Base-by-base conservation (phyloP, 495 filamentous ascomycete genomes). In the Tuber brumale region DNA sequence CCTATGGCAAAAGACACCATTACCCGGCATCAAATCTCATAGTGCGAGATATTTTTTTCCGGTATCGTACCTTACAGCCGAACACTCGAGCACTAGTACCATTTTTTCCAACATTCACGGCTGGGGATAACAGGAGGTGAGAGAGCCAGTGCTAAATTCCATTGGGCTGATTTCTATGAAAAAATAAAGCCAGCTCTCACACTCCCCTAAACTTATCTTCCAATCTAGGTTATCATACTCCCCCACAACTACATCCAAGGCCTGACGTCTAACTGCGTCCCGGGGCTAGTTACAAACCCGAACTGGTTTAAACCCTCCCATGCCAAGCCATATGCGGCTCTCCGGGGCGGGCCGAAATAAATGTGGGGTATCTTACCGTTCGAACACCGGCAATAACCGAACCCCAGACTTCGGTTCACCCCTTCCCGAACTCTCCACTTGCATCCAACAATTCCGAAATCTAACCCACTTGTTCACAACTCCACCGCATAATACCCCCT, bases 331-430 rank as follows among this genome's bases (percentile, higher is more conserved):
- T 0, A 35, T 66, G 57, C 27, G 57, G 57, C 27, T 66, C 57
- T 27, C 23, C 48, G n/a, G 0, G 7, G 46, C 21, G 19, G 4
- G 8, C 12, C 1, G 57, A 18, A 12, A 14, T 5, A 18, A 61
- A 35, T 35, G 57, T 66, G 57, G 57, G 57, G 37, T 39, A n/a
- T n/a, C 1, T 1, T 7, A 0, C 2, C 48, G 18, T 16, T 46
- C 18, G 18, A 66, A 78, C 69, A 43, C 78, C 78, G 78, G 72
- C 31, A 43, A 75, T 80, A 80, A 73, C 78, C 78, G 78, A 80
- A 71, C 70, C 31, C 76, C 43, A 71, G 70, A 48, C 74, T 69
- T 18, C 18, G 31, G 48, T 51, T 73, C 61, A 31, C 42, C 66
- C 5, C 31, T 66, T 35, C 57, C 57, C 51, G 31, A 44, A 37